These are phyloP conservation scores for Pseudonectria foliicola DNA, from an alignment of 2,329 filamentous ascomycete genomes.

Conservation along the genomic window DNA sequence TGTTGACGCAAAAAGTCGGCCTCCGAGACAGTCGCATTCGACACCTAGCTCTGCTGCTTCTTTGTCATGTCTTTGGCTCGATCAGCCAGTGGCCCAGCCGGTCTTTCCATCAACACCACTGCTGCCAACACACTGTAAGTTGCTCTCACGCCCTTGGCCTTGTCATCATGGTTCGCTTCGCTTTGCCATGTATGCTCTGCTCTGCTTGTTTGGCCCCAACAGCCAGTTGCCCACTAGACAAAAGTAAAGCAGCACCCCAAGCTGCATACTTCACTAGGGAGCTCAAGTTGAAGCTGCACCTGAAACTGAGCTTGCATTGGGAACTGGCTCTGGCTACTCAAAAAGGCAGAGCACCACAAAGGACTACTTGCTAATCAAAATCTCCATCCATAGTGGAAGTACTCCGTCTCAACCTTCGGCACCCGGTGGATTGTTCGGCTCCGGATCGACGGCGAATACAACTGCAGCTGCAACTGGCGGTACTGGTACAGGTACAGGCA, in stretches of 20 bases:
- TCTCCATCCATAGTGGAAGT: slow-evolving; percentile 14
- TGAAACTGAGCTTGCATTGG: too few species aligned
- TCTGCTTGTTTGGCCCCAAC: too few species aligned
- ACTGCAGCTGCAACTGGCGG: slow-evolving; percentile 11
- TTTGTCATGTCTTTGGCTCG: slow-evolving; percentile 42
- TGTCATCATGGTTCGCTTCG: slow-evolving; percentile 3
- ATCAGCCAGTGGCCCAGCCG: slow-evolving; percentile 53
- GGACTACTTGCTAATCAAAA: slow-evolving; percentile 11
- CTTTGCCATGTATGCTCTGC: too few species aligned
- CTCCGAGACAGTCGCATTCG: slow-evolving; percentile 14
- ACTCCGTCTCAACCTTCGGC: slow-evolving; percentile 27
- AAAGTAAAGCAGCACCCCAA: too few species aligned
- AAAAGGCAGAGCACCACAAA: too few species aligned
- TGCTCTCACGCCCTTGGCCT: slow-evolving; percentile 12
- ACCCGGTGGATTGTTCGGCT: slow-evolving; percentile 31
- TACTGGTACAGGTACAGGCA: too few species aligned
- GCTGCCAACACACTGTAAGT: slow-evolving; percentile 45
- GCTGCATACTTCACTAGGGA: too few species aligned
- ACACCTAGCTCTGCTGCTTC: slow-evolving; percentile 7
- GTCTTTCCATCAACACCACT: slow-evolving; percentile 57
- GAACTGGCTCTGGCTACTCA: too few species aligned
- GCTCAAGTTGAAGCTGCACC: too few species aligned
- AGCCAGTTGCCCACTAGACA: too few species aligned
- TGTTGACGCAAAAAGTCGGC: slow-evolving; percentile 12
- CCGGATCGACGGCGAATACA: slow-evolving; percentile 21